A percentile compares a stretch with the other conserved stretches of the same genome.
These are phyloP conservation scores for Insectozyma bohioensis DNA, from an alignment of 1,139 yeast genomes.

Conservation along the genomic window DNA sequence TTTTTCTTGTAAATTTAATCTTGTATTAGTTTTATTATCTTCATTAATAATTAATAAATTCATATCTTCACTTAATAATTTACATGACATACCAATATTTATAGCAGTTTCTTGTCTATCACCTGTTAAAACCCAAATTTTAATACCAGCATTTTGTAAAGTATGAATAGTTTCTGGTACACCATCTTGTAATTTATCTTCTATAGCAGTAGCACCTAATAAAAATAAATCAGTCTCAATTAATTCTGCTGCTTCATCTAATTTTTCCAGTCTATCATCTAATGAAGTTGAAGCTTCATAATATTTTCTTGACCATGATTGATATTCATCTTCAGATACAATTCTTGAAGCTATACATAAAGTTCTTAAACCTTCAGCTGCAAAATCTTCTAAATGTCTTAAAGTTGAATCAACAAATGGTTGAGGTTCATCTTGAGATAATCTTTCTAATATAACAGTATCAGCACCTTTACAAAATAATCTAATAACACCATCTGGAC, in stretches of 20 bases:
- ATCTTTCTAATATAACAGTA: constrained; percentile 86
- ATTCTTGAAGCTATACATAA: constrained; percentile 88
- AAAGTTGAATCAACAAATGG: constrained; percentile 81
- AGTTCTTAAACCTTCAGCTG: constrained; percentile 93
- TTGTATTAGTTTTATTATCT: constrained; percentile 72
- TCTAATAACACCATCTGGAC: constrained; percentile 91
- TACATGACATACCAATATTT: constrained; percentile 98
- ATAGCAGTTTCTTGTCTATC: constrained; percentile 99
- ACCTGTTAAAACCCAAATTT: constrained; percentile 97
- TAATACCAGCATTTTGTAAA: constrained; percentile 93
- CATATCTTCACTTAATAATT: constrained; percentile 93
- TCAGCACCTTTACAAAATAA: constrained; percentile 98
- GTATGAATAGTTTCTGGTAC: constrained; percentile 97
- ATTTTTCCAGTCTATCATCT: constrained; percentile 67
- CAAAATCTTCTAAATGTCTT: constrained; percentile 92
- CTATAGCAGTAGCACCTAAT: constrained; percentile 97
- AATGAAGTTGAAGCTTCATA: constrained; percentile 82
- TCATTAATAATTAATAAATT: constrained; percentile 87
- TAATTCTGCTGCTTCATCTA: constrained; percentile 70
- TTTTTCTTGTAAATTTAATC: constrained; percentile 70
- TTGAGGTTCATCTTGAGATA: constrained; percentile 61
- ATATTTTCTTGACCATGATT: constrained; percentile 60
- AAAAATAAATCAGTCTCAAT: constrained; percentile 80
- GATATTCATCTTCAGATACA: constrained; percentile 76
- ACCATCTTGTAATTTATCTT: constrained; percentile 96